Evolutionary conservation across 2,329 filamentous ascomycete genomes (phyloP), one percentile per base, ranked within the genome.

Genomic region (Parastagonospora nodorum): DNA sequence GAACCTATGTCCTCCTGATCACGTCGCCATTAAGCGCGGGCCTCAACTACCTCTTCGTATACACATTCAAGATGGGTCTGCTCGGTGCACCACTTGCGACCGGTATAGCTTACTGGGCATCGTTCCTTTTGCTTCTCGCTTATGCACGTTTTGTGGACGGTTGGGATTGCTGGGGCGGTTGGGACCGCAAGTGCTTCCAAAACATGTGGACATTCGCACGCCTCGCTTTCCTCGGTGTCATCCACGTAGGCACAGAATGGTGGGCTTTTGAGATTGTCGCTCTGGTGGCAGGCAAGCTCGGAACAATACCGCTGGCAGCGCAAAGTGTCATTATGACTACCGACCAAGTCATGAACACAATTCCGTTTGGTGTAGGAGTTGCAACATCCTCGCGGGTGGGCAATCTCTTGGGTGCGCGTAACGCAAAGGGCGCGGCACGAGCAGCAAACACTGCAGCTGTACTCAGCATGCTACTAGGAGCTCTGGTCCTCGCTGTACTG

Each of bases 181-280:
- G 86, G 71, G 83, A 83, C 6, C 78, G 80, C 4, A 81, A 80
- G 41, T 88, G 87, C 2, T 68, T 89, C n/a, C 77, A 82, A 1
- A 88, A 92, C 62, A 78, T 89, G 12, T 75, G 82, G 12, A 85
- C 85, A 0, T 96, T 96, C 68, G 81, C 88, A 1, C 84, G 85
- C 8, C 83, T 96, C 3, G 89, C 91, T 0, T 73, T 88, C 11
- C 78, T 95, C 0, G 92, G 91, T 0, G 80, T 95, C 36, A 75
- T 95, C 3, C 91, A 95, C 57, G 89, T 96, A 5, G 92, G 90
- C 3, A 94, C 90, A 0, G 92, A 96, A 74, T 96, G 90, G 91
- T 95, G 91, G 91, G 92, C 91, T 0, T 96, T 96, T 63, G 91
- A 95, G 74, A 93, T 95, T 58, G 90, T 95, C 1, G 90, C 90